Conservation (phyloP, 768 basidiomycete species). For the Trametes sanguinea region DNA sequence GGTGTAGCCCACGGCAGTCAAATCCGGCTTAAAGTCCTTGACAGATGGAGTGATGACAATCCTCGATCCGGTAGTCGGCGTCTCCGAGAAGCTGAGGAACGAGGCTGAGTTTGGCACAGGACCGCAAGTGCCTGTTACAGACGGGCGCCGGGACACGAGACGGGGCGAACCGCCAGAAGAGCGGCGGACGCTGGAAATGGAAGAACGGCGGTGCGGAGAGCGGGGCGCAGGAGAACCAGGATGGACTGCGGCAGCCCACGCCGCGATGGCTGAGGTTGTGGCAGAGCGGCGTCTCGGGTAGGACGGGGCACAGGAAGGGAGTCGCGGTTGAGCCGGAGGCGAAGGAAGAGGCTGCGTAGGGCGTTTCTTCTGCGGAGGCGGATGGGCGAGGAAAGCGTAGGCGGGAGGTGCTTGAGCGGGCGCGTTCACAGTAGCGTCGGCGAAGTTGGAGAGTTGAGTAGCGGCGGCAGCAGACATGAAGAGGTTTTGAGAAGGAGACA, state of each 20-base stretch:
- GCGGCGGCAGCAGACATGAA: slow-evolving; percentile 28
- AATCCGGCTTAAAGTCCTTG: slow-evolving; percentile 52
- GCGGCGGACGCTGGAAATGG: slow-evolving; percentile 33
- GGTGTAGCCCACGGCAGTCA: slow-evolving; percentile 64
- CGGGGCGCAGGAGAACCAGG: slow-evolving; percentile 63
- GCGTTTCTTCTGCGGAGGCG: slow-evolving; percentile 34
- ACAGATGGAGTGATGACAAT: slow-evolving; percentile 43
- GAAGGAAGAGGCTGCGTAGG: slow-evolving; percentile 32
- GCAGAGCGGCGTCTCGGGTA: slow-evolving; percentile 40
- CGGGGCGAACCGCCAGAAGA: slow-evolving; percentile 35
- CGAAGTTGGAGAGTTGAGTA: slow-evolving; percentile 7
- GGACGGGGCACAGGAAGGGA: slow-evolving; percentile 14
- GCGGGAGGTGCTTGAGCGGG: slow-evolving; percentile 22
- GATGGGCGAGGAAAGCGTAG: slow-evolving; percentile 34
- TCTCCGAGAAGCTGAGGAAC: slow-evolving; percentile 46
- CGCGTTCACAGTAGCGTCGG: slow-evolving; percentile 9
- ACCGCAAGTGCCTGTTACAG: slow-evolving; percentile 42
- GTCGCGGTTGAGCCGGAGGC: slow-evolving; percentile 24
- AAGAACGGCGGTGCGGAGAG: slow-evolving; percentile 35
- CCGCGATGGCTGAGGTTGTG: slow-evolving; percentile 50
- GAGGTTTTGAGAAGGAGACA: slow-evolving; percentile 2
- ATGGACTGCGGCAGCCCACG: slow-evolving; percentile 68
- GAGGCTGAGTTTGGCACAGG: slow-evolving; percentile 44
- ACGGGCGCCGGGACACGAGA: slow-evolving; percentile 33
- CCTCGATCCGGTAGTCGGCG: slow-evolving; percentile 38